Evolutionary conservation across 805 yeast species (phyloP), one percentile per base, ranked within the genome.

Genomic region (Candida hungchunana): DNA sequence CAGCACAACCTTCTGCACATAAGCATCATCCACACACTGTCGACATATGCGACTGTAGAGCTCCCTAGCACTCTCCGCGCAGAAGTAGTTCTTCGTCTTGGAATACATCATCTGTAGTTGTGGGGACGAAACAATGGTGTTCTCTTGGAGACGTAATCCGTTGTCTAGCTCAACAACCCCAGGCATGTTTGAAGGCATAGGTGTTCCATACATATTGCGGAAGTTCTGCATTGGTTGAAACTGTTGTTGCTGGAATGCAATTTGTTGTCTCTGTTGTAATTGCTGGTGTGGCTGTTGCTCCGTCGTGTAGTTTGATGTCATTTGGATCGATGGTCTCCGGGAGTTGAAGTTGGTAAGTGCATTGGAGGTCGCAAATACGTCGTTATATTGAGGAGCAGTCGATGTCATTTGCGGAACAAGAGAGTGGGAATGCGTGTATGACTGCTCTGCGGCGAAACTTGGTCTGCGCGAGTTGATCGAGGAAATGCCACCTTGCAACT

Each of bases 401-500:
- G 23, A 24, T 24, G 26, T 22, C 22, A 12, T 16, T 11, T 32
- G 32, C 18, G 15, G 19, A 4, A 12, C 6, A n/a, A 12, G 29
- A 35, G 4, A 18, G 11, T 53, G 50, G 10, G 51, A 41, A 34
- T 59, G 60, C 18, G 78, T 72, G 18, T 32, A 40, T 4, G 46
- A 37, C 34, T 46, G 45, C 23, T 53, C 90, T 2, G 88, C 84
- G 10, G 86, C 78, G 53, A 77, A 82, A 36, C 82, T 73, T 11
- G 89, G 87, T 58, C 93, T 71, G 58, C 93, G 69, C 9, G 82
- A 74, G 17, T 74, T 70, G 28, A 79, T 76, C 37, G 65, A 75
- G 19, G 75, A 75, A 3, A 78, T 61, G 0, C 84, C 84, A 29
- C 84, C 83, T 55, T 77, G 82, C 25, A 78, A 62, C 46, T 78